A percentile compares a stretch with the other conserved stretches of the same genome.
phyloP scores from a whole-genome alignment of 2,329 filamentous ascomycete genomes.

The Hypoxylon sp. region DNA sequence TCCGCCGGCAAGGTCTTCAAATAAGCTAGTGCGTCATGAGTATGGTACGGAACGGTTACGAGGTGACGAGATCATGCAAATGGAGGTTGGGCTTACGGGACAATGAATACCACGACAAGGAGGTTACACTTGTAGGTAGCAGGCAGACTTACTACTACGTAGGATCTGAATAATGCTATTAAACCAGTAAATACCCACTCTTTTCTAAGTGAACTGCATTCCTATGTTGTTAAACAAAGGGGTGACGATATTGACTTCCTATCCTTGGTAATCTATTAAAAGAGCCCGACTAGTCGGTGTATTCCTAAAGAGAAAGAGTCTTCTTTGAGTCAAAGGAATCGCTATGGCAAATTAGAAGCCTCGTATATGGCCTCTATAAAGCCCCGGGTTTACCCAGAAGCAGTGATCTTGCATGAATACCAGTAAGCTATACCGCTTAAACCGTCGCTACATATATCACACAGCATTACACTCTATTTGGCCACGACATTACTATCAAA shows the following conservation, averaged over 20 bases:
- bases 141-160: constrained; percentile 26
- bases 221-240: not conserved
- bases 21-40: constrained; percentile 68
- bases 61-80: constrained; percentile 50
- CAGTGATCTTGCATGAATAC: not conserved
- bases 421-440: not conserved
- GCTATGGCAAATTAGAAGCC: not conserved
- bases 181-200: constrained; percentile 4
- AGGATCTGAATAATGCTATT: constrained; percentile 40
- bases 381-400: not conserved
- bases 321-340: constrained; percentile 4
- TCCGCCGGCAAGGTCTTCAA: constrained; percentile 99
- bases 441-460: constrained; percentile 2
- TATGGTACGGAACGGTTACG: constrained; percentile 45
- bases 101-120: constrained; percentile 31
- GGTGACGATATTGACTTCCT: not conserved
- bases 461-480: not conserved
- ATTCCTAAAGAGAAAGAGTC: constrained; percentile 6
- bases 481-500: not conserved
- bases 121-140: constrained; percentile 32
- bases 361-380: constrained; percentile 28
- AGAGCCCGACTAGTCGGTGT: not conserved
- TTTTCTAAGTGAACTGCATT: constrained; percentile 14
- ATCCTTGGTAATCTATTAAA: constrained; percentile 18
- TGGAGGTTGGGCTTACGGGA: constrained; percentile 32